Percentiles rank a stretch among this genome's conserved stretches.
These are phyloP conservation scores for Dactylella cylindrospora DNA, from an alignment of 2,329 filamentous ascomycete species.

Conservation along the genomic window DNA sequence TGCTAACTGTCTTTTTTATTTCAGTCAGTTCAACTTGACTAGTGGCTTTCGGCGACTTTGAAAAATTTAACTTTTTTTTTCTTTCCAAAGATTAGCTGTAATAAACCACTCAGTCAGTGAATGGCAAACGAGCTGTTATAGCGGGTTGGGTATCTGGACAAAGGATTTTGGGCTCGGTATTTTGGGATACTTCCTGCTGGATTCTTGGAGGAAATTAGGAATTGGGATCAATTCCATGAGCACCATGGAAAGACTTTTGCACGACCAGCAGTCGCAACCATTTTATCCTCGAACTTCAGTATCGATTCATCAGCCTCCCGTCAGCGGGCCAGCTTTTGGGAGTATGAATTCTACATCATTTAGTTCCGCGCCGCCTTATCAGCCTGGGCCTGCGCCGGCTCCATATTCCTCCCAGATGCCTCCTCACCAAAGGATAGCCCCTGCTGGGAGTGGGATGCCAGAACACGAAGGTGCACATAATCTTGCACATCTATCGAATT, in stretches of 20 bases:
- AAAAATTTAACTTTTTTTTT: too few species aligned
- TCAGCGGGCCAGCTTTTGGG: constrained; percentile 25
- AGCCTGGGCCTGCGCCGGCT: constrained; percentile 31
- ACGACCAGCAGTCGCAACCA: constrained; percentile 40
- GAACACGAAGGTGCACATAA: constrained; percentile 41
- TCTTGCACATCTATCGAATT: constrained; percentile 34
- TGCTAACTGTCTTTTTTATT: too few species aligned
- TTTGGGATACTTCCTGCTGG: constrained; percentile 32
- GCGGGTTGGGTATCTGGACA: constrained; percentile 14
- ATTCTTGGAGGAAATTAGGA: constrained; percentile 18
- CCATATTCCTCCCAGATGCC: constrained; percentile 40
- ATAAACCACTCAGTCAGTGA: neutral
- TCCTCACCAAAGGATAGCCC: constrained; percentile 39
- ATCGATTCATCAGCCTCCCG: constrained; percentile 38
- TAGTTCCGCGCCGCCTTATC: constrained; percentile 33
- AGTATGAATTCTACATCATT: constrained; percentile 43
- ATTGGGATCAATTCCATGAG: constrained; percentile 17
- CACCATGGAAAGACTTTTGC: constrained; percentile 43
- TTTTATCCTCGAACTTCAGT: constrained; percentile 38
- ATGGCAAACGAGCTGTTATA: constrained; percentile 28
- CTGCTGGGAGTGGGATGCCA: constrained; percentile 19
- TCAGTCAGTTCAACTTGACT: too few species aligned
- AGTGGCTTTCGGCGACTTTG: too few species aligned
- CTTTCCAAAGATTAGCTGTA: too few species aligned
- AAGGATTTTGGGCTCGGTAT: constrained; percentile 27